A percentile compares a stretch with the other conserved stretches of the same genome.
These are phyloP conservation scores for Saccharomycopsis amapae DNA, from an alignment of 805 yeast genomes.

Conservation along the genomic window DNA sequence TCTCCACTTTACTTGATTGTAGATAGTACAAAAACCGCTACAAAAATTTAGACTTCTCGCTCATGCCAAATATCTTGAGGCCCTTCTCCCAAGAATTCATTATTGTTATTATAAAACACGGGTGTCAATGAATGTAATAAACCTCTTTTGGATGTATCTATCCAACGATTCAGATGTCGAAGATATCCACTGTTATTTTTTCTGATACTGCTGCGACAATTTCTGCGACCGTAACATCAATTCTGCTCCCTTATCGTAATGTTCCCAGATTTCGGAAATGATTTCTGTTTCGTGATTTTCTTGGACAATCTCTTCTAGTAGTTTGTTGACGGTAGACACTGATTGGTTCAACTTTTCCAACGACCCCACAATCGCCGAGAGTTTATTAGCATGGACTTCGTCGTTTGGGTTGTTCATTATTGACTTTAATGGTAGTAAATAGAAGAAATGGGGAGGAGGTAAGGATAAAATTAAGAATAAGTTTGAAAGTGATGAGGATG, in stretches of 20 bases:
- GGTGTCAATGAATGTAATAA: not conserved
- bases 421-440: too few relatives aligned
- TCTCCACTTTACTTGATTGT: too few relatives aligned
- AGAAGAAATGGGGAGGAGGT: too few relatives aligned
- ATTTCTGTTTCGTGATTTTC: slow-evolving; percentile 21
- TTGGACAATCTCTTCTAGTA: slow-evolving; percentile 16
- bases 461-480: too few relatives aligned
- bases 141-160: too few relatives aligned
- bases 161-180: too few relatives aligned
- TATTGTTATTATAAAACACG: not conserved
- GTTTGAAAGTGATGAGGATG: too few relatives aligned
- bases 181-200: not conserved
- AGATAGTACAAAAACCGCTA: too few relatives aligned
- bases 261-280: slow-evolving; percentile 20
- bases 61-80: too few relatives aligned
- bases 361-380: slow-evolving; percentile 18
- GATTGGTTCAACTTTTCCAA: slow-evolving; percentile 18
- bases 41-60: too few relatives aligned
- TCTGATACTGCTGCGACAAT: not conserved
- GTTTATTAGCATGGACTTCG: slow-evolving; percentile 20
- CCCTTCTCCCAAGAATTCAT: too few relatives aligned
- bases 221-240: slow-evolving; percentile 17
- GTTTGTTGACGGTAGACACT: slow-evolving; percentile 9
- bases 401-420: slow-evolving; percentile 22
- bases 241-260: slow-evolving; percentile 20